phyloP scores from a whole-genome alignment of 129 eudicot species.

The Tanacetum coccineum region DNA sequence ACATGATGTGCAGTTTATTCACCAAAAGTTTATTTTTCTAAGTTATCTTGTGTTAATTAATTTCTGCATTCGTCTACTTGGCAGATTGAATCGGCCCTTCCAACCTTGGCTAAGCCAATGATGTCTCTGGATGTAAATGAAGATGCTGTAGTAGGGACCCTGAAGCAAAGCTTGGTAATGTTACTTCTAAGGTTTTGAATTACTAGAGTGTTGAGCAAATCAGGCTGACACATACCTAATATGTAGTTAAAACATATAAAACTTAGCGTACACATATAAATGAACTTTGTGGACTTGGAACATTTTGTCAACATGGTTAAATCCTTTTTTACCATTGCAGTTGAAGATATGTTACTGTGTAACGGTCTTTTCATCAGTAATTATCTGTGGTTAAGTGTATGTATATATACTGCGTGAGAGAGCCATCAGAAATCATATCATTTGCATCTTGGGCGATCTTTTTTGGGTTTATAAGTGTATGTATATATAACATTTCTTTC shows the following conservation, averaged over 20 bases:
- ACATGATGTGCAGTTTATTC: not conserved
- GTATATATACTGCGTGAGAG: not conserved
- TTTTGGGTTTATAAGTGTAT: not conserved
- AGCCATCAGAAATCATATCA: not conserved
- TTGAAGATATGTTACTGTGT: no score
- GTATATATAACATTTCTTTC: not conserved
- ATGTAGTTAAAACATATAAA: not conserved
- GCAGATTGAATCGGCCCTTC: slow-evolving; percentile 91
- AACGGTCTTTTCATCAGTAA: not conserved
- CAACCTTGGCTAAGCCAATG: slow-evolving; percentile 81
- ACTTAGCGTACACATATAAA: not conserved
- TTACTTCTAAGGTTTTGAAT: slow-evolving; percentile 2
- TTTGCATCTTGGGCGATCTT: no score
- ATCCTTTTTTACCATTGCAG: not conserved
- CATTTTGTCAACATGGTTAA: not conserved
- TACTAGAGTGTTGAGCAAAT: not conserved
- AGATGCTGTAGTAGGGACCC: slow-evolving; percentile 91
- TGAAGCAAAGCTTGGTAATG: slow-evolving; percentile 95
- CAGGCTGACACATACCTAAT: not conserved
- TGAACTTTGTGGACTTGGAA: not conserved
- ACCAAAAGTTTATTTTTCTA: slow-evolving; percentile 2
- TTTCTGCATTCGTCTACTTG: slow-evolving; percentile 21
- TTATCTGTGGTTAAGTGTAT: not conserved
- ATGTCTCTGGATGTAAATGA: slow-evolving; percentile 98
- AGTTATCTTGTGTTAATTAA: not conserved